Conservation (phyloP, 495 filamentous ascomycete genomes). For the Talaromyces proteolyticus region DNA sequence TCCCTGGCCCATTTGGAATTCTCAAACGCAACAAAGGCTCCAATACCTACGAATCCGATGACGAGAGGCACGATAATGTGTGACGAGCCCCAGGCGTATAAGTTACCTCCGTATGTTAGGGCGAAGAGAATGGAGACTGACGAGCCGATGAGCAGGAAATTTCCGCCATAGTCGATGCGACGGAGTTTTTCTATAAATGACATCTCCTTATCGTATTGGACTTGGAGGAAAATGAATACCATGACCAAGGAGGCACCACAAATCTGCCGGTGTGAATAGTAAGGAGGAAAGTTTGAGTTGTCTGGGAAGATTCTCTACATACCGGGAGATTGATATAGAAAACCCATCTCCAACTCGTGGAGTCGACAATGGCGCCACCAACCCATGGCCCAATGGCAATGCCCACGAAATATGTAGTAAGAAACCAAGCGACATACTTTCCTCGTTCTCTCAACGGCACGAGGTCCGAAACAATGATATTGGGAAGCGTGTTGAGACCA, state of each 20-base stretch:
- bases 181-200: background rate
- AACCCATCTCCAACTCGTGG: slow-evolving; percentile 14
- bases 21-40: background rate
- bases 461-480: slow-evolving; percentile 40
- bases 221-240: background rate
- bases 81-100: background rate
- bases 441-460: slow-evolving; percentile 2
- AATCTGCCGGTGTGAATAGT: slow-evolving; percentile 1
- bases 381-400: slow-evolving; percentile 58
- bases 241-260: background rate
- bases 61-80: background rate
- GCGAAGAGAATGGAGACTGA: background rate
- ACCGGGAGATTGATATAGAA: slow-evolving; percentile 5
- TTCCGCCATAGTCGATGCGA: slow-evolving; percentile 2
- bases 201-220: background rate
- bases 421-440: background rate
- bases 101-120: background rate
- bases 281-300: background rate
- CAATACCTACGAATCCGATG: background rate
- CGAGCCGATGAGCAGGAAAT: background rate
- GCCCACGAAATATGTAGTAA: slow-evolving; percentile 16
- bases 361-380: slow-evolving; percentile 51
- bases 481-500: slow-evolving; percentile 52
- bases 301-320: background rate
- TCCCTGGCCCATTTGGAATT: background rate